Base-by-base conservation (phyloP, 176 grass and related monocot species). In the Bolboschoenus planiculmis region DNA sequence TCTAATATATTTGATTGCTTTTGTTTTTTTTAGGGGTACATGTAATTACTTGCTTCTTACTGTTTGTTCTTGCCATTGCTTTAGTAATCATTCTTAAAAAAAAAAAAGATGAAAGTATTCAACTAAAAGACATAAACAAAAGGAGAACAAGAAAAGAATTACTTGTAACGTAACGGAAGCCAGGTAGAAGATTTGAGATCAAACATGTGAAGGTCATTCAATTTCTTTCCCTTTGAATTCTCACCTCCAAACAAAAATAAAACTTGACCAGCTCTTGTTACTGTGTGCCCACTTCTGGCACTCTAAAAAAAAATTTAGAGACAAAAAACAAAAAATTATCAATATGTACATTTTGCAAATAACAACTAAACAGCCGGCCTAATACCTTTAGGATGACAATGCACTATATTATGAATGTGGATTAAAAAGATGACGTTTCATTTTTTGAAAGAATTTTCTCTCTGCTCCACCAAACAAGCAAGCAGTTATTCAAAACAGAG, bases 111-210 rank as follows among this genome's bases (percentile, higher is more conserved):
- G 20, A 48, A 76, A 47, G 13, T 33, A 76, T 50, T 48, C 42
- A 76, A 76, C 46, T 13, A 30, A 50, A 48, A 33, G 26, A 75
- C 1, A 13, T 24, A 72, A 16, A 42, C 21, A 81, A 33, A 51
- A 78, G 67, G 82, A 71, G 66, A 83, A 47, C 51, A 16, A 51
- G 35, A 64, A 48, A 84, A 24, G 40, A 90, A 92, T 91, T 83
- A 98, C 96, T 93, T 98, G 72, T 98, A 93, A 79, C 91, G 94
- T 84, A 98, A 91, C 70, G 92, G 96, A 93, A 98, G 96, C 96
- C 96, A 98, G 33, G 87, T 95, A 57, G 88, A 91, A 74, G 96
- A 93, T 68, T 98, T 95, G 84, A 98, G 83, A 91, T 98, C 90
- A 62, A 98, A 91, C 96, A 98, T 98, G 83, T 95, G 93, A 85